phyloP scores from a whole-genome alignment of 805 yeast genomes.

The Saccharomycopsis guyanensis region DNA sequence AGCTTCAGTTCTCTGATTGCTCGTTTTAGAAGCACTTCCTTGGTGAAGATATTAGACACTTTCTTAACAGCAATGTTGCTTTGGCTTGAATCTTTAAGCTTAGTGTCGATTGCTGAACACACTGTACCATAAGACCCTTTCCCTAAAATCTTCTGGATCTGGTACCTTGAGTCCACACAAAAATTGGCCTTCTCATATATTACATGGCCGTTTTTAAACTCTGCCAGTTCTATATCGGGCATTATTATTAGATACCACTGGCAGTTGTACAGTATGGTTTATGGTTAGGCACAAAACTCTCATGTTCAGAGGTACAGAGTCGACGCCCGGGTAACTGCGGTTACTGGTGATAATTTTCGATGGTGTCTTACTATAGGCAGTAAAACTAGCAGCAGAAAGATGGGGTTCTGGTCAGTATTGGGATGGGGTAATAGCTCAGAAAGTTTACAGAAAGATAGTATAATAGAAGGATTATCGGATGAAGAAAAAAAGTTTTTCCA shows the following conservation, averaged over 20 bases:
- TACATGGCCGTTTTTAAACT: conserved; percentile 22
- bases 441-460: conserved; percentile 10
- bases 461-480: conserved; percentile 12
- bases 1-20: conserved; percentile 79
- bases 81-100: conserved; percentile 2
- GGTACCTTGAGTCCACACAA: conserved; percentile 54
- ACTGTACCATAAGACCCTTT: conserved; percentile 86
- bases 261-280: no score
- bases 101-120: conserved; percentile 60
- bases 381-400: no score
- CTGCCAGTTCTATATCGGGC: neutral
- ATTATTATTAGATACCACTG: neutral
- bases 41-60: conserved; percentile 60
- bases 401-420: conserved; percentile 10
- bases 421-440: neutral
- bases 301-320: neutral
- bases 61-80: conserved; percentile 71
- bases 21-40: conserved; percentile 61
- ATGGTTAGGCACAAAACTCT: no score
- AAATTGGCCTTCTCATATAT: conserved; percentile 51
- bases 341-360: no score
- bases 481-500: conserved; percentile 14
- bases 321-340: no score
- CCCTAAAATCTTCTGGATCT: conserved; percentile 54
- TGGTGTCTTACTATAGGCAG: no score